Percentiles rank a stretch among this genome's conserved stretches.
These are phyloP conservation scores for Anisodus tanguticus DNA, from an alignment of 257 asterid genomes.

Conservation along the genomic window DNA sequence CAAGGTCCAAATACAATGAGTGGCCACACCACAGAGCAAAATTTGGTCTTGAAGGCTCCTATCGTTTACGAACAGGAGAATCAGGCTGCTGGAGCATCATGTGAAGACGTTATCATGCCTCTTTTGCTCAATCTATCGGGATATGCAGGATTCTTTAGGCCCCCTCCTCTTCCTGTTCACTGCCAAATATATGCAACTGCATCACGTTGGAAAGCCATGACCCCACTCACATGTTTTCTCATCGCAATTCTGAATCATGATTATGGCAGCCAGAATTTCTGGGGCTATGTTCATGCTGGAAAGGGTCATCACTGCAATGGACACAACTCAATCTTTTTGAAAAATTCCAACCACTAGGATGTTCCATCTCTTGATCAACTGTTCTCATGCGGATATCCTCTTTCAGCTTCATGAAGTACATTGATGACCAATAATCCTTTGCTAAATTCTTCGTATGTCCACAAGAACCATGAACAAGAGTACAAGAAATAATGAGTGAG, in stretches of 20 bases:
- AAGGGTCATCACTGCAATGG: conserved; percentile 76
- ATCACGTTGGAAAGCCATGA: not conserved
- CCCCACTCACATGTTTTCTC: conserved; percentile 24
- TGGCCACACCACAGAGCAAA: not conserved
- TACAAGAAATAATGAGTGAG: not conserved
- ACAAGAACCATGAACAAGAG: not conserved
- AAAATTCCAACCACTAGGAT: conserved; percentile 54
- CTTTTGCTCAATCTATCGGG: not conserved
- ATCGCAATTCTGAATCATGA: conserved; percentile 47
- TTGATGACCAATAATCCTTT: conserved; percentile 76
- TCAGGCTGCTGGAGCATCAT: not conserved
- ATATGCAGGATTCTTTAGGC: not conserved
- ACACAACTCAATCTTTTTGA: conserved; percentile 75
- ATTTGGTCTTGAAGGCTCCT: not conserved
- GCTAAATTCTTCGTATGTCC: conserved; percentile 58
- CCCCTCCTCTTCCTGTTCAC: not conserved
- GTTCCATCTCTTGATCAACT: conserved; percentile 50
- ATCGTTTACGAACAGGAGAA: not conserved
- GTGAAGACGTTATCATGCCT: not conserved
- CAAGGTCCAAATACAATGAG: conserved; percentile 6
- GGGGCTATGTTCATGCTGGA: conserved; percentile 73
- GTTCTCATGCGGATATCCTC: conserved; percentile 56
- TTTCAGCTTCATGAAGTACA: conserved; percentile 66
- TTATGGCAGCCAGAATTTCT: conserved; percentile 46
- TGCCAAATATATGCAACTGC: not conserved